Evolutionary conservation across 257 asterid genomes (phyloP).

Genomic region (Haberlea rhodopensis): DNA sequence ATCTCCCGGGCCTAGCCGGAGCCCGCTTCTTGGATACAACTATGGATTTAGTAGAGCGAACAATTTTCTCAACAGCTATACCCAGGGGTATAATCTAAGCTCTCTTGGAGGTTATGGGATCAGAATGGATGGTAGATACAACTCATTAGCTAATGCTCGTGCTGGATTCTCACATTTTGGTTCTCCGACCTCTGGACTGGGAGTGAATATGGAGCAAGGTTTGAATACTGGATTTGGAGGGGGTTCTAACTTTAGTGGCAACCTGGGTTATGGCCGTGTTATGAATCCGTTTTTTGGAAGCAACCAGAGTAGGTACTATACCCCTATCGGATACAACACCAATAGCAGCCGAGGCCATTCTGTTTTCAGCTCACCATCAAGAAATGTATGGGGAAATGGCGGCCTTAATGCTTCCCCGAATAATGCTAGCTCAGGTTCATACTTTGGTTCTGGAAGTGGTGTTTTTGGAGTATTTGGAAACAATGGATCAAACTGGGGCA

Average conservation of each 20-base stretch:
- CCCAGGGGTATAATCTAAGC: conserved; percentile 16
- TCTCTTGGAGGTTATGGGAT: conserved; percentile 19
- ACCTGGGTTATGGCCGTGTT: conserved; percentile 17
- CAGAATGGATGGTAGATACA: conserved; percentile 23
- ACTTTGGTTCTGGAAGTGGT: conserved; percentile 15
- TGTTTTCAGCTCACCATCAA: conserved; percentile 18
- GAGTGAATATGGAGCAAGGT: conserved; percentile 11
- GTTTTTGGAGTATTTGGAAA: conserved; percentile 3
- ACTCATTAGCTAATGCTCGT: conserved; percentile 2
- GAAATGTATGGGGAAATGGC: conserved; percentile 22
- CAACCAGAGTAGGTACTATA: conserved; percentile 4
- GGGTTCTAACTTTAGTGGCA: conserved; percentile 15
- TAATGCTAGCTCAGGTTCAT: conserved; percentile 9
- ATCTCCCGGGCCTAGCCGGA: conserved; percentile 35
- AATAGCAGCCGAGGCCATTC: conserved; percentile 7
- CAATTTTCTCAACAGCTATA: conserved; percentile 6
- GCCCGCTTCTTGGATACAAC: conserved; percentile 19
- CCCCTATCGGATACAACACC: conserved; percentile 11
- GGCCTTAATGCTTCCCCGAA: background rate
- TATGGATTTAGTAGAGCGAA: conserved; percentile 11
- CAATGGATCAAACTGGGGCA: conserved; percentile 9
- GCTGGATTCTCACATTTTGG: conserved; percentile 20
- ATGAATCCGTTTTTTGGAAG: conserved; percentile 14
- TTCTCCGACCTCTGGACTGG: conserved; percentile 8
- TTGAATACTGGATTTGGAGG: conserved; percentile 9